A percentile compares a stretch with the other conserved stretches of the same genome.
Conservation (phyloP, 345 rosid genomes). For the Toxicodendron radicans region DNA sequence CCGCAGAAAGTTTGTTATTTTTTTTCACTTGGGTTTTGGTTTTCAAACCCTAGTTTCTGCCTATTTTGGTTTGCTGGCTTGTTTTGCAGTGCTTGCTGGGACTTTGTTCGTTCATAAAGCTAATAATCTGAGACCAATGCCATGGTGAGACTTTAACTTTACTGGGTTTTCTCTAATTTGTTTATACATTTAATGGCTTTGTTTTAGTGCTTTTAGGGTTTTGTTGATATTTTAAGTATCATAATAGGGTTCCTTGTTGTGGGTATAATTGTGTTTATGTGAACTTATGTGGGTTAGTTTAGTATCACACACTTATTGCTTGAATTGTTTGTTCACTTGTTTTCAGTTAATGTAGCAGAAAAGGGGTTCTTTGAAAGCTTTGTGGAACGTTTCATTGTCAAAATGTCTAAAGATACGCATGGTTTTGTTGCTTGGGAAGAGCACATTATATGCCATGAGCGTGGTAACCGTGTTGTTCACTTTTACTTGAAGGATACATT, state of each 20-base stretch:
- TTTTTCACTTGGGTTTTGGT: slow-evolving; percentile 4
- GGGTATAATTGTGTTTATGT: not conserved
- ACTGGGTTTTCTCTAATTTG: slow-evolving; percentile 4
- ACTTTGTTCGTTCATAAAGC: not conserved
- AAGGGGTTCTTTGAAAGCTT: slow-evolving; percentile 9
- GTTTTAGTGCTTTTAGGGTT: not conserved
- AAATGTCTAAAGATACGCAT: slow-evolving; percentile 29
- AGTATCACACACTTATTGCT: slow-evolving; percentile 8
- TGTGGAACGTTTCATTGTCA: slow-evolving; percentile 8
- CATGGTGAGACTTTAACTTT: not conserved
- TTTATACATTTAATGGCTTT: slow-evolving; percentile 1
- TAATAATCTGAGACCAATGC: not conserved
- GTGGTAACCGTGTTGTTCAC: slow-evolving; percentile 48
- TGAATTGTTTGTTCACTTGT: slow-evolving; percentile 5
- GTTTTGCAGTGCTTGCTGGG: not conserved
- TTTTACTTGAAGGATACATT: slow-evolving; percentile 38
- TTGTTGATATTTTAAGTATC: not conserved
- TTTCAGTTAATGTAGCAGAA: slow-evolving; percentile 18
- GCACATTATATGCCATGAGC: slow-evolving; percentile 39
- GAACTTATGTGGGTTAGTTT: not conserved
- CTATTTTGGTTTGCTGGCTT: not conserved
- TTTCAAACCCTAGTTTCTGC: not conserved
- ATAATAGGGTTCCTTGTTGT: slow-evolving; percentile 12
- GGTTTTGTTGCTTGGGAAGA: slow-evolving; percentile 51
- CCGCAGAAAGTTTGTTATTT: slow-evolving; percentile 2